Base-by-base conservation (phyloP, 116 monocot species). In the Zostera marina region DNA sequence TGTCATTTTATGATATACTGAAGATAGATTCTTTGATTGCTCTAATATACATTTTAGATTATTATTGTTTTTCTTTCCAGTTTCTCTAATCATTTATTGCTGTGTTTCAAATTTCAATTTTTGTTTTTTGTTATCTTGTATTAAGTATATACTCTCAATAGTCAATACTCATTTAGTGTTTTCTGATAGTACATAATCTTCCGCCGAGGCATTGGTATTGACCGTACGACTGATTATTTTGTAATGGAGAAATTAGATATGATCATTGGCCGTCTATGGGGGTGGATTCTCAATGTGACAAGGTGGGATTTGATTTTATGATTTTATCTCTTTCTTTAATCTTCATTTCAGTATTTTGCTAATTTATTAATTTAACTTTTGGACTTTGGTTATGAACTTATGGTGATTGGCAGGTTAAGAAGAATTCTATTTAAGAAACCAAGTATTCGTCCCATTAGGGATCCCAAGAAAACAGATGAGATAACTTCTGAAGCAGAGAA, bases 391-490 rank as follows among this genome's bases (percentile, higher is more conserved):
- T n/a, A n/a, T n/a, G n/a, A n/a, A n/a, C n/a, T 32, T 32, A 32
- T 41, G 15, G 26, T 44, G 41, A 12, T 7, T 68, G 24, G 24
- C 41, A 80, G 80, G 69, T 32, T 80, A 24, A 41, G 59, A 48
- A 70, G 51, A 14, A 43, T 70, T 15, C 54, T 76, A 17, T 58
- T 60, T 16, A 65, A 42, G 60, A 76, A 57, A 60, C 21, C 58
- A 65, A 44, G 16, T 19, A 41, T 59, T 48, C 53, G 11, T 20
- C 13, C 32, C 1, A 59, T 13, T 32, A 69, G n/a, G 47, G 73
- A 81, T 70, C 24, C 59, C 15, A 76, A 81, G 59, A 81, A 76
- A 70, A 70, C 60, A 39, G 81, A 73, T 64, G 81, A 73, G 57
- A 53, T 56, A 25, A 73, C 26, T 70, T 11, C 55, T 49, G 56